Conservation (phyloP, 805 yeast species). For the Saccharomycopsis selenospora region DNA sequence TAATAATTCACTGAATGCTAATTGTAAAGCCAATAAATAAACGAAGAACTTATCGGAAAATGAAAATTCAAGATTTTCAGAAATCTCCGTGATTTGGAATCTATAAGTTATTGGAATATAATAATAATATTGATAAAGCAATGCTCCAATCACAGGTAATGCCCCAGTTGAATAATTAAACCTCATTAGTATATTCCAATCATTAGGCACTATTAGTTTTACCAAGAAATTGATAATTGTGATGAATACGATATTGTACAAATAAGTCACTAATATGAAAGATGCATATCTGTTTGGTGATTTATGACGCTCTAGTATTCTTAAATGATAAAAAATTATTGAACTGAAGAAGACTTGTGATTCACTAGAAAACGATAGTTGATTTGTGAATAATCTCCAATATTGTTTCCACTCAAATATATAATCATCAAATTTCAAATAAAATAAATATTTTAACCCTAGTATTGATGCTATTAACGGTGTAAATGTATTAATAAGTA, state of each 20-base stretch:
- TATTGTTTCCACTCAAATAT: conserved; percentile 28
- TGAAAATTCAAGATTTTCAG: not conserved
- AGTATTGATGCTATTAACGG: conserved; percentile 29
- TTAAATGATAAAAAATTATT: conserved; percentile 29
- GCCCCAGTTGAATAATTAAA: conserved; percentile 25
- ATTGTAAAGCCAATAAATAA: conserved; percentile 27
- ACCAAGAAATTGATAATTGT: conserved; percentile 3
- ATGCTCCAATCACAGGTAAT: conserved; percentile 28
- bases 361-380: conserved; percentile 9
- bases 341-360: conserved; percentile 30
- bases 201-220: conserved; percentile 10
- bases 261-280: conserved; percentile 10
- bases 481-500: conserved; percentile 21
- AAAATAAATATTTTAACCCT: conserved; percentile 29
- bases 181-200: conserved; percentile 12
- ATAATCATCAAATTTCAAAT: conserved; percentile 27
- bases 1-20: conserved; percentile 25
- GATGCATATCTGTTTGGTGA: conserved; percentile 29
- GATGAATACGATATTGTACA: conserved; percentile 5
- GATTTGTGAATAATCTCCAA: conserved; percentile 15
- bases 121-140: conserved; percentile 28
- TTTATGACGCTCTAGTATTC: conserved; percentile 31
- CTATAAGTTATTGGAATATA: conserved; percentile 32
- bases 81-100: conserved; percentile 26
- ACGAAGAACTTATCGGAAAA: conserved; percentile 29